Conservation (phyloP, 2,329 filamentous ascomycete species). For the Scedosporium minutisporum region DNA sequence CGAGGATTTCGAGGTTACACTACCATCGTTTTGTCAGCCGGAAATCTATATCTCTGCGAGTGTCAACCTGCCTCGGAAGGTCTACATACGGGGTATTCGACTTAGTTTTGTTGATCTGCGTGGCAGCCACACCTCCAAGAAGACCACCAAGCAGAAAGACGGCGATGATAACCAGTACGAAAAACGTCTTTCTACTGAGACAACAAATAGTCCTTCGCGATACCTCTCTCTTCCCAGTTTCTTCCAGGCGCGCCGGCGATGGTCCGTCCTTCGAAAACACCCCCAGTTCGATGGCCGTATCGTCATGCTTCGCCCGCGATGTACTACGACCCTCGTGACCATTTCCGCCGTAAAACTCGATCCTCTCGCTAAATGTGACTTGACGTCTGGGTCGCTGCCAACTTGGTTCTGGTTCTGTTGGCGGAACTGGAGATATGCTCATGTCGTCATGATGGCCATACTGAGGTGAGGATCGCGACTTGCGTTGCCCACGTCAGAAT, state of each 20-base stretch:
- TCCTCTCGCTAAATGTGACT: constrained; percentile 1
- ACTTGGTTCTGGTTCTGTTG: constrained; percentile 4
- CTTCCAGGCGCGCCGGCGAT: background rate
- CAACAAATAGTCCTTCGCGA: constrained; percentile 1
- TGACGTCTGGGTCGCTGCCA: constrained; percentile 1
- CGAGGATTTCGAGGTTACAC: background rate
- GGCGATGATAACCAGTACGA: background rate
- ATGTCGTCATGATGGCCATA: constrained; percentile 6
- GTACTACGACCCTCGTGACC: background rate
- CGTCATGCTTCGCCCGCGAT: background rate
- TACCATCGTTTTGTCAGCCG: background rate
- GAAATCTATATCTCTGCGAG: background rate
- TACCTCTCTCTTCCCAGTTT: background rate
- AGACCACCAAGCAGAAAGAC: constrained; percentile 1
- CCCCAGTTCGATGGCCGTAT: constrained; percentile 1
- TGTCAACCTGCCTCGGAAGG: background rate
- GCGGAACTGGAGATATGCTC: constrained; percentile 1
- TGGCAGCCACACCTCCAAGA: background rate
- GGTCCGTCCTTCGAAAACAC: background rate
- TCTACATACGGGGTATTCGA: background rate
- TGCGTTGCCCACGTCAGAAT: background rate
- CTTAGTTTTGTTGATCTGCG: background rate
- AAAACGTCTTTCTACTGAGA: constrained; percentile 1
- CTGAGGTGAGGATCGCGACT: background rate
- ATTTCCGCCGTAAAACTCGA: background rate